Base-by-base conservation (phyloP, 495 filamentous ascomycete species). In the Xylaria palmicola region DNA sequence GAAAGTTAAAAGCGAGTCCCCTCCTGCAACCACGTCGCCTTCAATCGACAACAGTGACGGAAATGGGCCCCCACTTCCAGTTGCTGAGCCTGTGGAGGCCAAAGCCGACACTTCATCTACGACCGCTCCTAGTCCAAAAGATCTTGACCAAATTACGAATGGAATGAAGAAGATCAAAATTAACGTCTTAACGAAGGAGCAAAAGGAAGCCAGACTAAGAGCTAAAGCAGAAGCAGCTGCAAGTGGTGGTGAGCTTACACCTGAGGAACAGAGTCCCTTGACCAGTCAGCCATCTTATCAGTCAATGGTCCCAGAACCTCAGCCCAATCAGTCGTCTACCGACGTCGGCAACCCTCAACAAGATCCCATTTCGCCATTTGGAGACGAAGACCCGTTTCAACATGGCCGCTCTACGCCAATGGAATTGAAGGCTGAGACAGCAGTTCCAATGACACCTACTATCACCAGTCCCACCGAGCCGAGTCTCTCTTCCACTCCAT, bases 101-200 rank as follows among this genome's bases (percentile, higher is more conserved):
- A 44, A 65, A 63, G 49, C 62, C 65, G 62, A 4, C 47, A 50
- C 59, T 6, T 40, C 67, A 4, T 24, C 55, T 0, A 27, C 65
- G 19, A 7, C 63, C 17, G 24, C 60, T 29, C 58, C 50, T 39
- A 47, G 55, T 60, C 71, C 59, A 51, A 44, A 51, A 29, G 63
- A 74, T 59, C 69, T 93, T 20, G 88, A 93, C 50, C 77, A 73
- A 20, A 74, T 94, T 30, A 81, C 88, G 0, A 77, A 80, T n/a
- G 85, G 84, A 12, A 80, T 93, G 71, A 87, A 87, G 65, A 89
- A 86, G 64, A 86, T 95, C 64, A 93, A 88, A 65, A 78, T 95
- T 48, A 90, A 86, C 43, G 77, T 93, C 40, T 79, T 90, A 0
- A 84, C 88, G 0, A 84, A 87, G 24, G 86, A 91, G 58, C 87